Percentiles rank a stretch among this genome's conserved stretches.
Conservation (phyloP, 345 rosid genomes). For the Boechera divaricarpa region DNA sequence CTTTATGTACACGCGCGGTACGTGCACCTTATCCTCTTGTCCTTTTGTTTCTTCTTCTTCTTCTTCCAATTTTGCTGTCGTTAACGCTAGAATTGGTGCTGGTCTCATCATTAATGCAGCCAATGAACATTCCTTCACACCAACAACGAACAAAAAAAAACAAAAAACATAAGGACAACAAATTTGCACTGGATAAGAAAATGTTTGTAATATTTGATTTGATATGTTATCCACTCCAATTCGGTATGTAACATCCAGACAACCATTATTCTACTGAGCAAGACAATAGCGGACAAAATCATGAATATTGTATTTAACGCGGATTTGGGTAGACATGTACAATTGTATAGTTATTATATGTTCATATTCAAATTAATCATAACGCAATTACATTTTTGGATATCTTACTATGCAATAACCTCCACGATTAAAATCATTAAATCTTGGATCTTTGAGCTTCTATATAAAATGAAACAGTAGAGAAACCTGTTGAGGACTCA, state of each 20-base stretch:
- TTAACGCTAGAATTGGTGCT: constrained; percentile 65
- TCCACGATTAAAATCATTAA: neutral
- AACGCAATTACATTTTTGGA: neutral
- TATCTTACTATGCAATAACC: neutral
- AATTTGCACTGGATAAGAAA: neutral
- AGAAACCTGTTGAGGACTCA: constrained; percentile 76
- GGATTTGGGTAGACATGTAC: neutral
- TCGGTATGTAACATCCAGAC: neutral
- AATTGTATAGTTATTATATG: neutral
- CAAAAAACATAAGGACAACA: neutral
- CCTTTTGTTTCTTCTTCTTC: neutral
- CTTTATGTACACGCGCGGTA: constrained; percentile 70
- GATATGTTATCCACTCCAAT: neutral
- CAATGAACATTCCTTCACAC: constrained; percentile 66
- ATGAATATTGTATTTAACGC: neutral
- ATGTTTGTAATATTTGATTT: neutral
- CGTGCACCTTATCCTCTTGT: constrained; percentile 32
- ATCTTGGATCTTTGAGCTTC: neutral
- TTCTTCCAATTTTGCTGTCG: constrained; percentile 51
- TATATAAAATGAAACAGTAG: constrained; percentile 22
- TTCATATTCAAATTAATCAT: neutral
- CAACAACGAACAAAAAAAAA: neutral
- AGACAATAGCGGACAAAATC: neutral
- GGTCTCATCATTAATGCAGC: constrained; percentile 79
- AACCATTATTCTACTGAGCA: too few relatives aligned